Conservation (phyloP, 768 basidiomycete genomes). For the Kwoniella botswanensis region DNA sequence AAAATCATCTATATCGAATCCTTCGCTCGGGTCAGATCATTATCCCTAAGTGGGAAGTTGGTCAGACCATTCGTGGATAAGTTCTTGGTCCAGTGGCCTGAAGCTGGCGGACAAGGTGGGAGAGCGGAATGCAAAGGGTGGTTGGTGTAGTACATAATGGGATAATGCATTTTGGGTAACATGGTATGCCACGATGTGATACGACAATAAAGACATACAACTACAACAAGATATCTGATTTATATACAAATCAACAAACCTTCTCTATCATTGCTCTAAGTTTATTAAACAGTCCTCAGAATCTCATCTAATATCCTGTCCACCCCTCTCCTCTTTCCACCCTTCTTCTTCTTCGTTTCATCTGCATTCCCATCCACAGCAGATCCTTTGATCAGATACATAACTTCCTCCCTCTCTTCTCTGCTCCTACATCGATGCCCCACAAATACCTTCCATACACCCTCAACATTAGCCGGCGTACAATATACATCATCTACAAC, state of each 20-base stretch:
- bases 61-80: conserved; percentile 83
- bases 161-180: conserved; percentile 15
- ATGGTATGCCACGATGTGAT: too few relatives aligned
- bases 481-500: conserved; percentile 33
- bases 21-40: conserved; percentile 79
- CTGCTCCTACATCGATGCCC: conserved; percentile 37
- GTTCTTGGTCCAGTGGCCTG: conserved; percentile 91
- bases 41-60: conserved; percentile 84
- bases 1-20: conserved; percentile 87
- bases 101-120: conserved; percentile 36
- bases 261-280: neutral
- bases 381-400: conserved; percentile 46
- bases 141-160: conserved; percentile 3
- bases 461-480: conserved; percentile 31
- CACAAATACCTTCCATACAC: conserved; percentile 28
- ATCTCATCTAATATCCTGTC: conserved; percentile 36
- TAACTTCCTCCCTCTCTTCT: conserved; percentile 35
- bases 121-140: conserved; percentile 23
- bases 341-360: neutral
- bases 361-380: conserved; percentile 11
- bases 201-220: neutral
- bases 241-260: neutral
- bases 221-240: neutral
- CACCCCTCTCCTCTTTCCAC: conserved; percentile 14
- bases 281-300: conserved; percentile 16